These are phyloP conservation scores for Saitozyma podzolica DNA, from an alignment of 768 basidiomycete genomes.

Conservation along the genomic window DNA sequence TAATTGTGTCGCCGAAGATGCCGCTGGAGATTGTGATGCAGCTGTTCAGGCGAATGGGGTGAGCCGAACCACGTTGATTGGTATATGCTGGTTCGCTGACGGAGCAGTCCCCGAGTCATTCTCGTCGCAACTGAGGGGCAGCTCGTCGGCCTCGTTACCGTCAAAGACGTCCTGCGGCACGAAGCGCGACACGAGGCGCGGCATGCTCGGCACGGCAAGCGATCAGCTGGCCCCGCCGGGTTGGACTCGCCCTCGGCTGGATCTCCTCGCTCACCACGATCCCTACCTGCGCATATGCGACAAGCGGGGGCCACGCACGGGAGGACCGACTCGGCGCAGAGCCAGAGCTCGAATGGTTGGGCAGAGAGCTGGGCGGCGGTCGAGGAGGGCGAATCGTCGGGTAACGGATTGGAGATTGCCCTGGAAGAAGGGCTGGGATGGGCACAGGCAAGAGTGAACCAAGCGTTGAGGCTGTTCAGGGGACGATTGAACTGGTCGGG, in stretches of 20 bases:
- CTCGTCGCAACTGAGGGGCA: slow-evolving; percentile 83
- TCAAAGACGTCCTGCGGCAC: slow-evolving; percentile 92
- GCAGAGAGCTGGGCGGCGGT: slow-evolving; percentile 19
- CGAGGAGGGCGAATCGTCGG: slow-evolving; percentile 13
- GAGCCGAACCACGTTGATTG: slow-evolving; percentile 49
- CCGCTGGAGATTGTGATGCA: slow-evolving; percentile 97
- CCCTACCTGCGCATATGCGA: background rate
- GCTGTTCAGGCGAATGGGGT: slow-evolving; percentile 97
- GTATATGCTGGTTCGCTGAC: slow-evolving; percentile 10
- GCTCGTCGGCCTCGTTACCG: slow-evolving; percentile 82
- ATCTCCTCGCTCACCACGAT: slow-evolving; percentile 1
- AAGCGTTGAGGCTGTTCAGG: background rate
- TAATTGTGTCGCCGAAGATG: slow-evolving; percentile 86
- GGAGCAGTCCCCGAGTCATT: slow-evolving; percentile 83
- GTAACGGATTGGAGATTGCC: slow-evolving; percentile 37
- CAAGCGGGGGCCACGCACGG: background rate
- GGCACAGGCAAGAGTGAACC: slow-evolving; percentile 12
- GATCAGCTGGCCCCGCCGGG: slow-evolving; percentile 1
- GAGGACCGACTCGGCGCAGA: background rate
- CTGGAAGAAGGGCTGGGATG: slow-evolving; percentile 40
- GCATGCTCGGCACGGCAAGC: slow-evolving; percentile 36
- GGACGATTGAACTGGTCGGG: background rate
- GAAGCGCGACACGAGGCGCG: slow-evolving; percentile 55
- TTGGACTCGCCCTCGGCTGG: background rate
- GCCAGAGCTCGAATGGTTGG: slow-evolving; percentile 27